Evolutionary conservation across 108 stramenopile species (phyloP), one percentile per base, ranked within the genome.

Genomic region (Cyclostephanos invisitatus): DNA sequence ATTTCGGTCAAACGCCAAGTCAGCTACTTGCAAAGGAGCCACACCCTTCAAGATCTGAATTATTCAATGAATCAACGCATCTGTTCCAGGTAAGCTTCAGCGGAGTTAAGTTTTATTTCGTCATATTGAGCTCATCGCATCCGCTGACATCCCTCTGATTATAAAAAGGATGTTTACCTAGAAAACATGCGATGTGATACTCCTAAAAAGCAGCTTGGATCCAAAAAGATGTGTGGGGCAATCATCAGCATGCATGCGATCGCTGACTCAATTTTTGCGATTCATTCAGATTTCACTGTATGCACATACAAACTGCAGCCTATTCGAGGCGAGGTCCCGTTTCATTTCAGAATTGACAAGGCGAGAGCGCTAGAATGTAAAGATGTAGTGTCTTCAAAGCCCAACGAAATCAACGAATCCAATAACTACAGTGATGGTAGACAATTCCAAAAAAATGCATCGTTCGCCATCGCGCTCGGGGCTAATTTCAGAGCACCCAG

Each of bases 1-100:
- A 98, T 74, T 99, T 98, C 79, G 99, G 99, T 3, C 98, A 98
- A 83, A 96, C 95, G 0, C 99, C 99, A 15, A 77, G 86, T 81
- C 99, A 98, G 71, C 72, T 99, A 2, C 57, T 92, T 9, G 49
- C 67, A 32, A 85, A 84, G 28, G 77, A 85, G 12, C 84, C 90
- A 7, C 94, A 95, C 67, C 91, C 91, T 46, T 21, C 64, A 28
- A 77, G 94, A 20, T 73, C 72, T 27, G 62, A 55, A 22, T 20
- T 54, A n/a, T 87, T 82, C 12, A 80, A 87, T 14, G 82, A 80
- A 48, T 83, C 83, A 80, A 77, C 58, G 21, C 89, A 86, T 46
- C 72, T 91, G 12, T 80, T 86, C 24, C 78, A 87, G 53, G 84
- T 86, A 73, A 74, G 78, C 12, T 11, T 64, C 22, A 58, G 46